phyloP scores from a whole-genome alignment of 768 basidiomycete species.

The Asterophora parasitica region DNA sequence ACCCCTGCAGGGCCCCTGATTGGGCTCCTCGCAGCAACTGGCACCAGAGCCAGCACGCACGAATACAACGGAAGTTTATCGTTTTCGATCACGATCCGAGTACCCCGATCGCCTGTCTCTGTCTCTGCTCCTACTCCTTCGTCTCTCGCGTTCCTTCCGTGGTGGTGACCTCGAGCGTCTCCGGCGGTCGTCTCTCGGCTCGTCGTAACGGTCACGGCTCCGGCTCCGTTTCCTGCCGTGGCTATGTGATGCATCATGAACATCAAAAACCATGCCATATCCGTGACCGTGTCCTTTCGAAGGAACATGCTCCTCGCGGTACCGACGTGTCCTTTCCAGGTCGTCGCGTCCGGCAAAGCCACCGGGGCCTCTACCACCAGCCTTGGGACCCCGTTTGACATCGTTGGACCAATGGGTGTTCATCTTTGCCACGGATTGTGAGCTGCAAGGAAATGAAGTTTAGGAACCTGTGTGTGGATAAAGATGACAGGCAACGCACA shows the following conservation, averaged over 20 bases:
- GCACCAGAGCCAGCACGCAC: slow-evolving; percentile 12
- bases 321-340: slow-evolving; percentile 66
- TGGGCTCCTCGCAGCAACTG: slow-evolving; percentile 3
- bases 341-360: slow-evolving; percentile 73
- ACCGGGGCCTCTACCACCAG: slow-evolving; percentile 25
- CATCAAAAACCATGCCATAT: slow-evolving; percentile 86
- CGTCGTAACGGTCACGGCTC: slow-evolving; percentile 40
- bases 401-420: slow-evolving; percentile 83
- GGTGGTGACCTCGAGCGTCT: slow-evolving; percentile 36
- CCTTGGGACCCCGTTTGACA: slow-evolving; percentile 46
- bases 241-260: slow-evolving; percentile 34
- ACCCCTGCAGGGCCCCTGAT: slow-evolving; percentile 11
- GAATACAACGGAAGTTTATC: slow-evolving; percentile 12
- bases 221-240: slow-evolving; percentile 48
- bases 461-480: slow-evolving; percentile 3
- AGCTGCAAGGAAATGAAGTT: slow-evolving; percentile 43
- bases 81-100: slow-evolving; percentile 11
- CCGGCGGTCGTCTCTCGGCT: slow-evolving; percentile 24
- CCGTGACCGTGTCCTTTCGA: slow-evolving; percentile 26
- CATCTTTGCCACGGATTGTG: slow-evolving; percentile 89
- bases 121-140: slow-evolving; percentile 21
- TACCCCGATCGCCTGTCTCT: slow-evolving; percentile 8
- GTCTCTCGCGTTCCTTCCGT: slow-evolving; percentile 16
- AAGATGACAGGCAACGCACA: slow-evolving; percentile 48
- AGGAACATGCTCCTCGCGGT: slow-evolving; percentile 42